Evolutionary conservation across 345 rosid genomes (phyloP), one percentile per base, ranked within the genome.

Genomic region (Camelina laxa): DNA sequence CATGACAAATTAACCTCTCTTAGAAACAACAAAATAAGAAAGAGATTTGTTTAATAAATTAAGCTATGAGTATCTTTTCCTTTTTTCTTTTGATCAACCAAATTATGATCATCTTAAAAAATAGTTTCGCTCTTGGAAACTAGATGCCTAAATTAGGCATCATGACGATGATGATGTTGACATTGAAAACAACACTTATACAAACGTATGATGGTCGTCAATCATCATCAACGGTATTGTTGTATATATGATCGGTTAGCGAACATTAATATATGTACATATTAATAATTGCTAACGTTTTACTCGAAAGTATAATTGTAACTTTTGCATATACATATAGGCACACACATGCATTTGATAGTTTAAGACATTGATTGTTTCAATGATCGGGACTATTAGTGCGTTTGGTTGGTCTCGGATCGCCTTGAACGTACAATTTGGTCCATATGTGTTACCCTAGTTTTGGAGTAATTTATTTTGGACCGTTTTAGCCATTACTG

Each of bases 371-470:
- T 50, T 50, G 60, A 51, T 53, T 39, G 20, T 61, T 60, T 61
- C 22, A 51, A 27, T 51, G 62, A 62, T 41, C n/a, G 17, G 35
- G 33, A 33, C 3, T 17, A 41, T 53, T 17, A 42, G 21, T 35
- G 31, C 8, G 54, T 72, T 63, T 73, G 77, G 77, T 54, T 64
- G 71, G 75, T 70, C 27, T 70, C 27, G 50, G 72, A 45, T 65
- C 41, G 58, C 41, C 11, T 56, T 56, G 31, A 65, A 56, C 58
- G 50, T 31, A 16, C 31, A 21, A 64, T 19, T 44, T n/a, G 36
- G 58, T 53, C 47, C 45, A 33, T 62, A 72, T 44, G 24, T 53
- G 56, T 19, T 41, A 9, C 54, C 15, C 39, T 71, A 24, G 30
- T 49, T 49, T 70, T 71, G 66, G 75, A 60, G 31, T 72, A 61